Evolutionary conservation across 192 early-diverging fungal genomes (phyloP).

Genomic region (Geranomyces michiganensis): DNA sequence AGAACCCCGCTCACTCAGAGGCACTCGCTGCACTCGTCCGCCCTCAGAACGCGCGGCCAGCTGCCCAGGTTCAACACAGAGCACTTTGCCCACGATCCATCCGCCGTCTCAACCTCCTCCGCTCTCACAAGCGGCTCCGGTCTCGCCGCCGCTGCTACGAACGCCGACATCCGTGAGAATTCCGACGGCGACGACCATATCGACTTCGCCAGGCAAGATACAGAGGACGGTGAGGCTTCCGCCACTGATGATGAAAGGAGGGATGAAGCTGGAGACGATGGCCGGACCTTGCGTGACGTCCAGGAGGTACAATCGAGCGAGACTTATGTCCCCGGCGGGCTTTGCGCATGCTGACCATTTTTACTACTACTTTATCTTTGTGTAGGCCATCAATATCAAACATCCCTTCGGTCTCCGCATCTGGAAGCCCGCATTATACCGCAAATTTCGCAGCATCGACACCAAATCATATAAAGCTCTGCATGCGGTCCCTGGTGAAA

Average conservation of each 20-base stretch:
- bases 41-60: slow-evolving; percentile 18
- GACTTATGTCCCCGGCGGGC: too few relatives aligned
- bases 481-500: slow-evolving; percentile 67
- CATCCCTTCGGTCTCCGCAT: slow-evolving; percentile 94
- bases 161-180: background rate
- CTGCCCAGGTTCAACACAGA: slow-evolving; percentile 5
- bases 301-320: slow-evolving; percentile 50
- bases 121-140: background rate
- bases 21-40: slow-evolving; percentile 19
- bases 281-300: slow-evolving; percentile 38
- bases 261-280: slow-evolving; percentile 19
- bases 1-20: background rate
- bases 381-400: slow-evolving; percentile 47
- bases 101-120: background rate
- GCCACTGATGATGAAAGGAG: slow-evolving; percentile 16
- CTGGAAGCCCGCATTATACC: slow-evolving; percentile 98
- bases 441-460: slow-evolving; percentile 86
- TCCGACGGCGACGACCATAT: background rate
- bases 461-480: slow-evolving; percentile 78
- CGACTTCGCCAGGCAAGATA: background rate
- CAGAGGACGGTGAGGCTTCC: slow-evolving; percentile 22
- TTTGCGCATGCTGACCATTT: too few relatives aligned
- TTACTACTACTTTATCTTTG: too few relatives aligned
- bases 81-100: background rate
- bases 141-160: background rate